These are phyloP conservation scores for Trebouxia sp. DNA, from an alignment of 139 green algal genomes.

Conservation along the genomic window DNA sequence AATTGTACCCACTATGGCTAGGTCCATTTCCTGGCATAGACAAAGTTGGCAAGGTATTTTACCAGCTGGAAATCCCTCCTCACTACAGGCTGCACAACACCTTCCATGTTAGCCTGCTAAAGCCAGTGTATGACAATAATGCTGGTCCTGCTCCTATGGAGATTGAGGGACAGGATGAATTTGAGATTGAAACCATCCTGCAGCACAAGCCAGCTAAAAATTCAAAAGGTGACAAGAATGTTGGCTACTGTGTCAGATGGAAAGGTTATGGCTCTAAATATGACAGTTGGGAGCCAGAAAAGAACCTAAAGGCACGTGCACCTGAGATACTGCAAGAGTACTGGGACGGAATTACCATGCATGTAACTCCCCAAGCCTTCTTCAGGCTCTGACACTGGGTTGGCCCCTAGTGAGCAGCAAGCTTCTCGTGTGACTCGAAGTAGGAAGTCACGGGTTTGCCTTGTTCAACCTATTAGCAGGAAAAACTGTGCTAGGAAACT, in stretches of 20 bases:
- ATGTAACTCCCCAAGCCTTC: too few relatives aligned
- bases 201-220: neutral
- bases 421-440: too few relatives aligned
- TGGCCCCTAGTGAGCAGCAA: too few relatives aligned
- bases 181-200: neutral
- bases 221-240: neutral
- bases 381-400: too few relatives aligned
- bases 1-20: conserved; percentile 12
- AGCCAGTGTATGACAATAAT: neutral
- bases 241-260: neutral
- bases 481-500: too few relatives aligned
- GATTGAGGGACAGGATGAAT: neutral
- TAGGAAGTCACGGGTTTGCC: too few relatives aligned
- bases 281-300: conserved; percentile 9
- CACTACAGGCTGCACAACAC: neutral
- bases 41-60: neutral
- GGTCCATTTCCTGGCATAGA: neutral
- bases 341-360: neutral
- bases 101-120: neutral
- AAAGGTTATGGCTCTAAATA: neutral
- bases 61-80: neutral
- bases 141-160: neutral
- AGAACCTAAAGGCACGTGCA: neutral
- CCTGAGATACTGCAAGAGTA: neutral
- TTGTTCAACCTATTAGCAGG: too few relatives aligned